Evolutionary conservation across 345 rosid genomes (phyloP).

Genomic region (Durio zibethinus): DNA sequence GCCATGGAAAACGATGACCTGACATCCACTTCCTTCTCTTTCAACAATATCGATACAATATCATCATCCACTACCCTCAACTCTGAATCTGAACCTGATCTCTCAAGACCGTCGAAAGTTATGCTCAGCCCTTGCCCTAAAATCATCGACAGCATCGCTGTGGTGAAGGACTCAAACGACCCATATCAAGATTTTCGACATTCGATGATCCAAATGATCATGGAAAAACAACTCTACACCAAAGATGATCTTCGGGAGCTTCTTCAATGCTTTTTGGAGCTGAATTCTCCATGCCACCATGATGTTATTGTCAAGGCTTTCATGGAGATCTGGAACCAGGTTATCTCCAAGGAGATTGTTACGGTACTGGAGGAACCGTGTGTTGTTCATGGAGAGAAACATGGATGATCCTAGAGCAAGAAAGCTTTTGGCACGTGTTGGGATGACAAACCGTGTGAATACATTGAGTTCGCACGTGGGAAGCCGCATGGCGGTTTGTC

Average conservation of each 20-base stretch:
- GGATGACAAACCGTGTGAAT: not conserved
- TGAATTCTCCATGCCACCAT: constrained; percentile 45
- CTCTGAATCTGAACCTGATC: constrained; percentile 26
- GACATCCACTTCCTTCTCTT: constrained; percentile 27
- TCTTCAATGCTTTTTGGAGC: constrained; percentile 47
- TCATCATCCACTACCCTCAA: constrained; percentile 11
- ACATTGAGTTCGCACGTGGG: constrained; percentile 11
- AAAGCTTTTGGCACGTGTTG: constrained; percentile 1
- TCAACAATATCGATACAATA: constrained; percentile 13
- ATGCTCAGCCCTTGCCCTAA: constrained; percentile 26
- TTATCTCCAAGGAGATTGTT: constrained; percentile 7
- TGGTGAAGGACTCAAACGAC: constrained; percentile 48
- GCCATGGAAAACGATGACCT: constrained; percentile 1
- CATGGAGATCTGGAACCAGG: constrained; percentile 40
- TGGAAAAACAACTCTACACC: constrained; percentile 44
- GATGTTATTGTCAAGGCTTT: constrained; percentile 43
- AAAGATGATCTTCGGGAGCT: constrained; percentile 45
- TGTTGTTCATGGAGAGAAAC: constrained; percentile 3
- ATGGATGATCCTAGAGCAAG: not conserved
- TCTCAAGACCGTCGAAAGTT: not conserved
- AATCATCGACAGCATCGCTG: constrained; percentile 39
- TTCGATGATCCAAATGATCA: constrained; percentile 58
- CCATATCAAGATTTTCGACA: constrained; percentile 47
- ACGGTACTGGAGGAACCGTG: not conserved
- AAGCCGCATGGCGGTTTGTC: not conserved